These are phyloP conservation scores for Leptographium flavum DNA, from an alignment of 2,329 filamentous ascomycete genomes.

Conservation along the genomic window DNA sequence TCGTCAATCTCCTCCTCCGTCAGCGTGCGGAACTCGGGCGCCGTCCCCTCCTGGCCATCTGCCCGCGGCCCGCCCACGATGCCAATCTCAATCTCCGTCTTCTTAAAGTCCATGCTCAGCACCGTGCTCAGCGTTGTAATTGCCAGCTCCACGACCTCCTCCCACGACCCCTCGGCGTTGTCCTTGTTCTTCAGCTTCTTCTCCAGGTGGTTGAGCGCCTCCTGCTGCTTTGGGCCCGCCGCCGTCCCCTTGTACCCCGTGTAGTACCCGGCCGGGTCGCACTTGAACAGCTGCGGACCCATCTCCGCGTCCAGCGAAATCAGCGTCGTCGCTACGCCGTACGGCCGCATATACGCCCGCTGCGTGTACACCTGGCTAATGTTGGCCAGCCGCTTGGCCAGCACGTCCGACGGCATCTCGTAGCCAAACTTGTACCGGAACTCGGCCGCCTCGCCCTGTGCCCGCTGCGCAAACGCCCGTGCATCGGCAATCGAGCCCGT, in stretches of 20 bases:
- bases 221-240: slow-evolving; percentile 94
- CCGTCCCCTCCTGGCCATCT: slow-evolving; percentile 72
- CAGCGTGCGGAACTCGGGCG: slow-evolving; percentile 69
- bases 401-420: slow-evolving; percentile 96
- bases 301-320: slow-evolving; percentile 87
- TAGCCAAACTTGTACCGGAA: slow-evolving; percentile 98
- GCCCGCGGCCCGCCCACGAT: slow-evolving; percentile 79
- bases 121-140: slow-evolving; percentile 94
- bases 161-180: slow-evolving; percentile 78
- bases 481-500: slow-evolving; percentile 97
- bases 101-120: slow-evolving; percentile 98
- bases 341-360: slow-evolving; percentile 90
- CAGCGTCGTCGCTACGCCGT: slow-evolving; percentile 88
- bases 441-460: slow-evolving; percentile 89
- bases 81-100: slow-evolving; percentile 94
- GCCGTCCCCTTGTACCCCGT: slow-evolving; percentile 97
- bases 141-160: slow-evolving; percentile 93
- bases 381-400: slow-evolving; percentile 94
- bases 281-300: slow-evolving; percentile 94
- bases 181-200: slow-evolving; percentile 99
- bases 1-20: slow-evolving; percentile 98
- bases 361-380: slow-evolving; percentile 99
- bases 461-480: slow-evolving; percentile 79
- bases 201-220: slow-evolving; percentile 95
- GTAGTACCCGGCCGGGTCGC: slow-evolving; percentile 94